phyloP scores from a whole-genome alignment of 306 rosid genomes.

The Trifolium repens region DNA sequence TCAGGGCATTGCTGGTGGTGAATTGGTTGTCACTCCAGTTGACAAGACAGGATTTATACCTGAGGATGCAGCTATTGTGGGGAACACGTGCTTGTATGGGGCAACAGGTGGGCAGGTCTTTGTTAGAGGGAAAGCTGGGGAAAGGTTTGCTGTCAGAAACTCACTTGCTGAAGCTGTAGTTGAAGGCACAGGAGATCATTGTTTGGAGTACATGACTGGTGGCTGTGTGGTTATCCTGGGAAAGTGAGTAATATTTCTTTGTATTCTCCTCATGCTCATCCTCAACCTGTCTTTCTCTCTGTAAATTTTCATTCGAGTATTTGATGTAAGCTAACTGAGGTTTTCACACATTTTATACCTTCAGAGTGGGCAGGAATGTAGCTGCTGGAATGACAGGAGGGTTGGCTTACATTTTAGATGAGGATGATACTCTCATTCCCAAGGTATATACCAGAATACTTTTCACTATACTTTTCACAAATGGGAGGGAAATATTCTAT shows the following conservation, averaged over 20 bases:
- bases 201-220: slow-evolving; percentile 98
- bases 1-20: slow-evolving; percentile 98
- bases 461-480: slow-evolving; percentile 10
- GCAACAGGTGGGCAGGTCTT: slow-evolving; percentile 98
- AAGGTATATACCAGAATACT: slow-evolving; percentile 62
- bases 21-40: slow-evolving; percentile 85
- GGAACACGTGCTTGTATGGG: slow-evolving; percentile 98
- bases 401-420: slow-evolving; percentile 92
- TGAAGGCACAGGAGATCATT: slow-evolving; percentile 98
- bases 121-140: slow-evolving; percentile 95
- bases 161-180: slow-evolving; percentile 97
- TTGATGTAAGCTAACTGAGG: slow-evolving; percentile 29
- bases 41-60: slow-evolving; percentile 82
- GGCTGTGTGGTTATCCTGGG: slow-evolving; percentile 95
- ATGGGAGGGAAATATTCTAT: background rate
- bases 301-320: slow-evolving; percentile 32
- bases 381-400: slow-evolving; percentile 99
- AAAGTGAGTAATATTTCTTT: slow-evolving; percentile 73
- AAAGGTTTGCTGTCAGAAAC: slow-evolving; percentile 97
- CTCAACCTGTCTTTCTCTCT: background rate
- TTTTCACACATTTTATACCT: slow-evolving; percentile 40
- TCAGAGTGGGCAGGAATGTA: slow-evolving; percentile 98
- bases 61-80: slow-evolving; percentile 96
- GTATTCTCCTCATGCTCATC: slow-evolving; percentile 22
- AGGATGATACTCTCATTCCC: slow-evolving; percentile 81